These are phyloP conservation scores for Pseudopyricularia javanii DNA, from an alignment of 2,329 filamentous ascomycete genomes.

Conservation along the genomic window DNA sequence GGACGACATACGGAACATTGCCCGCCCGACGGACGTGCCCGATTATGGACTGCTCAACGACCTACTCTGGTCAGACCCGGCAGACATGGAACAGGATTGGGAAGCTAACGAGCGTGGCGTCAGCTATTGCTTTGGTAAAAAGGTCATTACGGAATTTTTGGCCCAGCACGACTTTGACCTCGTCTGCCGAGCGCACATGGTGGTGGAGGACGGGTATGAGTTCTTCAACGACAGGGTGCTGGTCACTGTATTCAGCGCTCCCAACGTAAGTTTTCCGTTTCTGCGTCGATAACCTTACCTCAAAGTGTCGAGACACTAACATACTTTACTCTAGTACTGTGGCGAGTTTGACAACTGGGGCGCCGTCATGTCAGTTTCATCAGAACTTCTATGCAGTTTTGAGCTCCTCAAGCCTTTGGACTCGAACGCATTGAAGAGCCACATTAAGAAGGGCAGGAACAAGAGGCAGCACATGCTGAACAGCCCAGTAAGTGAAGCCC, in stretches of 20 bases:
- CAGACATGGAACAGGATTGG: constrained; percentile 97
- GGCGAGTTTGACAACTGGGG: constrained; percentile 99
- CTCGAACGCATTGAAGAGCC: constrained; percentile 89
- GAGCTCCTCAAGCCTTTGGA: constrained; percentile 93
- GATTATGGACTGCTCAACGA: constrained; percentile 97
- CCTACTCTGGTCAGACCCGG: constrained; percentile 97
- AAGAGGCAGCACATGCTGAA: constrained; percentile 92
- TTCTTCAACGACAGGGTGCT: constrained; percentile 98
- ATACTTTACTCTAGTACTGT: too few relatives aligned
- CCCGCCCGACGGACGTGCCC: constrained; percentile 97
- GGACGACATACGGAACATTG: constrained; percentile 98
- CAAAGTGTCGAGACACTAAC: too few relatives aligned
- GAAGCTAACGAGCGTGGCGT: constrained; percentile 98
- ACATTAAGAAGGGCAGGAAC: constrained; percentile 96
- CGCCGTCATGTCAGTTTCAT: constrained; percentile 99
- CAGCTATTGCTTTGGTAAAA: constrained; percentile 94
- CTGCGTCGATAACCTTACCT: too few relatives aligned
- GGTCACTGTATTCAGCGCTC: constrained; percentile 93
- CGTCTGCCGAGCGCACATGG: constrained; percentile 96
- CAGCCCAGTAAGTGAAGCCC: constrained; percentile 61
- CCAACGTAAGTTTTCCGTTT: too few relatives aligned
- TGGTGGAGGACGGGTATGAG: constrained; percentile 97
- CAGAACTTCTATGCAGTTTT: constrained; percentile 89
- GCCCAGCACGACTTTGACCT: constrained; percentile 99
- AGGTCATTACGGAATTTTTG: constrained; percentile 92